A percentile compares a stretch with the other conserved stretches of the same genome.
Evolutionary conservation across 805 yeast genomes (phyloP).

Genomic region (Cyberlindnera veronae): DNA sequence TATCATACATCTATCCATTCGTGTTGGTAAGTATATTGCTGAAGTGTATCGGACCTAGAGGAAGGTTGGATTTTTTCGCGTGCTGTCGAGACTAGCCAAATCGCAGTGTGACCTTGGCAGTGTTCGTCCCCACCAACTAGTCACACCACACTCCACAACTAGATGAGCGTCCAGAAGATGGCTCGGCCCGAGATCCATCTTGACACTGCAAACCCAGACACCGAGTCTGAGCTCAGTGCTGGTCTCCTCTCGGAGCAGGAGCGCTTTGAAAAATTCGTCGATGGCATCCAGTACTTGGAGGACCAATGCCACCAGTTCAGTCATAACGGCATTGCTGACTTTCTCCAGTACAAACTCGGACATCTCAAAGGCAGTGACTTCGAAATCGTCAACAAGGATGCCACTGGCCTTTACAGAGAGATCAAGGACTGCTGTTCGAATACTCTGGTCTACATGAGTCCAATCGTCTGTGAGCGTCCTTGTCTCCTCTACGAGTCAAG

Average conservation of each 20-base stretch:
- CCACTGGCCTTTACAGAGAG: conserved; percentile 20
- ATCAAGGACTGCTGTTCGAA: conserved; percentile 20
- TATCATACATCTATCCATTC: background rate
- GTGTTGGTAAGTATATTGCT: no score
- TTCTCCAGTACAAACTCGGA: conserved; percentile 22
- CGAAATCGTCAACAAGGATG: conserved; percentile 12
- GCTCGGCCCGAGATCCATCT: conserved; percentile 5
- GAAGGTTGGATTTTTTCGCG: no score
- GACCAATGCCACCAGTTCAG: conserved; percentile 10
- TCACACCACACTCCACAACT: no score
- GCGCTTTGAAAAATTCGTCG: conserved; percentile 15
- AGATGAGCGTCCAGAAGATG: background rate
- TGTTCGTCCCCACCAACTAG: no score
- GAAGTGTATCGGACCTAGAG: no score
- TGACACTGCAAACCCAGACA: background rate
- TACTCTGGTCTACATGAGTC: conserved; percentile 21
- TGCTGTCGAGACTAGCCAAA: no score
- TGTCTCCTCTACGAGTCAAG: conserved; percentile 20
- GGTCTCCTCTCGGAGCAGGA: conserved; percentile 8
- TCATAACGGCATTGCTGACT: conserved; percentile 22
- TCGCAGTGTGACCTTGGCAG: no score
- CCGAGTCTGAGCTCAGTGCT: background rate
- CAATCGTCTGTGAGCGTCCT: conserved; percentile 21
- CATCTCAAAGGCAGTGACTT: conserved; percentile 22
- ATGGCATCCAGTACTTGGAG: conserved; percentile 11